Base-by-base conservation (phyloP, 495 filamentous ascomycete genomes). In the Lindgomyces ingoldianus region DNA sequence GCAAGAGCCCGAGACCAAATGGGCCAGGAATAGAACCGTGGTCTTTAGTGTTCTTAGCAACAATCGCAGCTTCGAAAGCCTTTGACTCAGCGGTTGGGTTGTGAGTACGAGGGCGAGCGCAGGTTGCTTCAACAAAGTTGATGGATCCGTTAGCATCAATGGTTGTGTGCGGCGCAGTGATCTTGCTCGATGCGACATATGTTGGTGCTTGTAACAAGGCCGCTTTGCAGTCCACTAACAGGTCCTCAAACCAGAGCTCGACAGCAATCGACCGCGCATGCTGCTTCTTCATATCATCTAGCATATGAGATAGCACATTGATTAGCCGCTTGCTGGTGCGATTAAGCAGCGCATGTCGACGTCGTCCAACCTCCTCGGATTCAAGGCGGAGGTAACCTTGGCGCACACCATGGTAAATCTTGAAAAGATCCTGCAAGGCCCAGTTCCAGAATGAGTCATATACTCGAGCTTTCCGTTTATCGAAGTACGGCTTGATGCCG, bases 391-490 rank as follows among this genome's bases (percentile, higher is more conserved):
- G 84, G 48, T 94, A 85, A 45, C 94, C 94, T 67, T 98, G 98
- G 71, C 98, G 96, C 69, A 99, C 96, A 73, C 98, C 95, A 76
- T 91, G 98, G 80, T 92, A 99, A 95, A 99, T 99, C 79, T 85
- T 91, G 41, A 98, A 82, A 39, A 92, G 93, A 77, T 99, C 94
- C 72, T 98, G 95, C 53, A 95, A 89, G 30, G 91, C 94, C 94
- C 94, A 99, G 74, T 99, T 99, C 94, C 94, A 99, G 0, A 91
- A 94, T 0, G 94, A 98, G 75, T 99, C 94, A 77, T 98, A 99
- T 12, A 96, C 86, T 74, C 94, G 87, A 18, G 94, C 93, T 76
- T 99, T 99, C 18, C 97, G 83, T 1, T 88, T 79, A 72, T 89
- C 92, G 75, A 99, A 99, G 4, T 91, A 84, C 0, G 94, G 95